phyloP scores from a whole-genome alignment of 2,329 filamentous ascomycete species.

The Mycosphaerella arachidis region DNA sequence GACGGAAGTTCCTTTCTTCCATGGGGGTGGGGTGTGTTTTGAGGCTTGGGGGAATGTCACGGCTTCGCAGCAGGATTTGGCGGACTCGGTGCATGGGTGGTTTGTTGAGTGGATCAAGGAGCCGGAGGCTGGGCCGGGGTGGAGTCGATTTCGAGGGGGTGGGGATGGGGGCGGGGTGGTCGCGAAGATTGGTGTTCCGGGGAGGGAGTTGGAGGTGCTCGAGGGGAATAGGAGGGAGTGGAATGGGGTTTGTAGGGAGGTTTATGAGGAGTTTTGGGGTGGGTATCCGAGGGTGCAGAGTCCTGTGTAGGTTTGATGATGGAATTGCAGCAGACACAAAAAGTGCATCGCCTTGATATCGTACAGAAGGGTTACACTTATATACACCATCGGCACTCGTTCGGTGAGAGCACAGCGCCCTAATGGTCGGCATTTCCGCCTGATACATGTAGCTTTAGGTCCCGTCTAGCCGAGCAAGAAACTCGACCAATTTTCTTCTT shows the following conservation, averaged over 20 bases:
- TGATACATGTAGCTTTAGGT: too few species aligned
- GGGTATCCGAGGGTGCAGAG: not conserved
- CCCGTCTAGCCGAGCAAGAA: too few species aligned
- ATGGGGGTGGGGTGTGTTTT: conserved; percentile 5
- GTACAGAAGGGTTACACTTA: too few species aligned
- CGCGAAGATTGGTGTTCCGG: not conserved
- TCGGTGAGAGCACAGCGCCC: too few species aligned
- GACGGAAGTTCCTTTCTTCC: conserved; percentile 6
- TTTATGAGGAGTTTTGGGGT: not conserved
- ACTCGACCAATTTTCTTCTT: too few species aligned
- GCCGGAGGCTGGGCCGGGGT: conserved; percentile 3
- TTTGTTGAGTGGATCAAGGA: conserved; percentile 7
- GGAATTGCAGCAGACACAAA: too few species aligned
- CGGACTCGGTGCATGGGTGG: conserved; percentile 6
- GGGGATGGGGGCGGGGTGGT: not conserved
- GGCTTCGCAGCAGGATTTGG: conserved; percentile 1
- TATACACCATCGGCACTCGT: too few species aligned
- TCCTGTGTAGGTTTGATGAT: not conserved
- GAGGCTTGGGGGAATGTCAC: conserved; percentile 3
- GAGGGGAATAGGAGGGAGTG: not conserved
- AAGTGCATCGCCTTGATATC: too few species aligned
- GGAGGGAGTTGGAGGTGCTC: not conserved
- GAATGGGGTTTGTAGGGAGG: not conserved
- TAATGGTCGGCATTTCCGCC: too few species aligned
- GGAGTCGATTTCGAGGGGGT: not conserved